These are phyloP conservation scores for Diophrys appendiculata DNA, from an alignment of 73 alveolate species.

Conservation along the genomic window DNA sequence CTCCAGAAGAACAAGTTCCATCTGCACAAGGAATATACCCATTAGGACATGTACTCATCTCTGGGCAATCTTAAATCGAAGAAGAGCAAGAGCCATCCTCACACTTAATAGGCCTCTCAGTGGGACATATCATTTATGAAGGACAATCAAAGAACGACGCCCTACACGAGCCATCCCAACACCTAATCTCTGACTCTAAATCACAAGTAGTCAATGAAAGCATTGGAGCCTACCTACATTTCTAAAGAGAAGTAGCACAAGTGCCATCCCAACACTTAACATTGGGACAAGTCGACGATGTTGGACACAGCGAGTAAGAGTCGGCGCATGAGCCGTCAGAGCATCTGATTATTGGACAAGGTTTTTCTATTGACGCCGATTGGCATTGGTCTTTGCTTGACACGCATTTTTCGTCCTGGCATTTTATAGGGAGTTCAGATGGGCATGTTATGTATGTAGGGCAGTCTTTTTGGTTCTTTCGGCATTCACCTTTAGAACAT, in stretches of 20 bases:
- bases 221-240: constrained; percentile 3
- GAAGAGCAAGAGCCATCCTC: constrained; percentile 67
- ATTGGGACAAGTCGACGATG: constrained; percentile 47
- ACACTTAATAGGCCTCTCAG: constrained; percentile 56
- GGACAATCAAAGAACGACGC: not conserved
- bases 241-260: constrained; percentile 39
- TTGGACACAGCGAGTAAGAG: constrained; percentile 27
- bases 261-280: constrained; percentile 66
- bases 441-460: constrained; percentile 66
- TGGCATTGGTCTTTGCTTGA: constrained; percentile 31
- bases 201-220: constrained; percentile 42
- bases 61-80: constrained; percentile 60
- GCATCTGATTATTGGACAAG: constrained; percentile 22
- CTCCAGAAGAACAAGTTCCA: constrained; percentile 69
- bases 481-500: constrained; percentile 70
- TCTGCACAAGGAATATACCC: constrained; percentile 57
- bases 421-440: constrained; percentile 39
- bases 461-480: constrained; percentile 38
- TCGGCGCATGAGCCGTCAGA: constrained; percentile 63
- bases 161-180: constrained; percentile 66
- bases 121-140: constrained; percentile 22
- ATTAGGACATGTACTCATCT: constrained; percentile 28
- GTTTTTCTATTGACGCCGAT: not conserved
- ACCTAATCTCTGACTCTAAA: constrained; percentile 19
- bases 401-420: constrained; percentile 66